These are phyloP conservation scores for Clavaria fumosa DNA, from an alignment of 768 basidiomycete species.

Conservation along the genomic window DNA sequence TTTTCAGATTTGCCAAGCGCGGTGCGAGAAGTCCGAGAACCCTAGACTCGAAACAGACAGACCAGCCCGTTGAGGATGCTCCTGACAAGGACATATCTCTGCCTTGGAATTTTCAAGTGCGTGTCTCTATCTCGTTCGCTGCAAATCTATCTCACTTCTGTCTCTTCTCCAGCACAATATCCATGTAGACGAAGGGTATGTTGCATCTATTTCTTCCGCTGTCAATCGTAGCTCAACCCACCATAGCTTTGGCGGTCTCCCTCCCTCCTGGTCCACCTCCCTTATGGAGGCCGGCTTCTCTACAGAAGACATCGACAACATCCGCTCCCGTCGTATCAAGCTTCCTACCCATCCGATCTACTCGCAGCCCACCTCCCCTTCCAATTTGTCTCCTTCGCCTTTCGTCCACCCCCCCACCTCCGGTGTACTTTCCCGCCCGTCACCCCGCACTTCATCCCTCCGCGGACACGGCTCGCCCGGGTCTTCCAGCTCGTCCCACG, in stretches of 20 bases:
- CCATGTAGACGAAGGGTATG: slow-evolving; percentile 63
- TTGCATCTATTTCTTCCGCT: slow-evolving; percentile 9
- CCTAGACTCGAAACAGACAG: slow-evolving; percentile 2
- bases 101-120: slow-evolving; percentile 66
- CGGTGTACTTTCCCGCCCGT: slow-evolving; percentile 16
- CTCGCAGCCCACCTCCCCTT: slow-evolving; percentile 21
- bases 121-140: background rate
- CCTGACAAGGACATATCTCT: slow-evolving; percentile 51
- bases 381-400: slow-evolving; percentile 18
- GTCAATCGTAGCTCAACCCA: background rate
- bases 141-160: slow-evolving; percentile 1
- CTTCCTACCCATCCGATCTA: no score
- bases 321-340: slow-evolving; percentile 34
- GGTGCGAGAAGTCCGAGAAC: slow-evolving; percentile 15
- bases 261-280: slow-evolving; percentile 57
- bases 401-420: slow-evolving; percentile 16
- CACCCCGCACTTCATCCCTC: slow-evolving; percentile 23
- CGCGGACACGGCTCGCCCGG: slow-evolving; percentile 19
- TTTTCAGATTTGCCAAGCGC: slow-evolving; percentile 29
- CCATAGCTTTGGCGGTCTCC: slow-evolving; percentile 43
- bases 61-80: slow-evolving; percentile 16
- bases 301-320: slow-evolving; percentile 51
- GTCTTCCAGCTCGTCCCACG: slow-evolving; percentile 11
- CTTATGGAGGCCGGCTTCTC: slow-evolving; percentile 46
- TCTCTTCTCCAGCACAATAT: slow-evolving; percentile 43